Evolutionary conservation across 306 rosid species (phyloP).

Genomic region (Fragaria ananassa): DNA sequence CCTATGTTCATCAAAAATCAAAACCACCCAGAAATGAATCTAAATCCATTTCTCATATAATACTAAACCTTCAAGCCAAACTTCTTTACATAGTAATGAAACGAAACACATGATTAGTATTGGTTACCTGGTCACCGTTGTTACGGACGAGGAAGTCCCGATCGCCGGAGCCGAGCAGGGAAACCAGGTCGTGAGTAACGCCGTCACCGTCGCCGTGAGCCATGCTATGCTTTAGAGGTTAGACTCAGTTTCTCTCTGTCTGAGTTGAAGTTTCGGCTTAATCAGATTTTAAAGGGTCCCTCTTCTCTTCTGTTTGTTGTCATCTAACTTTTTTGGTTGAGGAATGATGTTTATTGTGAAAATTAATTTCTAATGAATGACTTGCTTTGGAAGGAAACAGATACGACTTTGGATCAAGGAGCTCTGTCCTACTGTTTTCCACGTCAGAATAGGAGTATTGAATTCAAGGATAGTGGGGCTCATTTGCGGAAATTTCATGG

Average conservation of each 20-base stretch:
- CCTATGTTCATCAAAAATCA: conserved; percentile 27
- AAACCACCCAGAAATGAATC: not conserved
- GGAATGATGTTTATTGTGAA: not conserved
- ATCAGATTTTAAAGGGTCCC: not conserved
- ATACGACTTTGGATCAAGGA: not conserved
- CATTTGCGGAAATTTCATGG: not conserved
- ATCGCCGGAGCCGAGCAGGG: conserved; percentile 24
- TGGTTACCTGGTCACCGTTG: conserved; percentile 34
- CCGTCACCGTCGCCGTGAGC: conserved; percentile 4
- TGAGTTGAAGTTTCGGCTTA: not conserved
- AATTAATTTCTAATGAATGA: not conserved
- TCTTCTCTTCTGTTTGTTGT: not conserved
- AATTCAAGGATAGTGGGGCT: not conserved
- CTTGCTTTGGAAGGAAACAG: not conserved
- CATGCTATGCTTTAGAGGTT: conserved; percentile 13
- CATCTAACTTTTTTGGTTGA: too few species aligned
- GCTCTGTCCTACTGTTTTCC: not conserved
- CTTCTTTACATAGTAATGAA: not conserved
- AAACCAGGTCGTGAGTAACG: conserved; percentile 19
- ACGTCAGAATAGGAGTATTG: not conserved
- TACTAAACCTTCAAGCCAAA: not conserved
- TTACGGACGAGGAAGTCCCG: conserved; percentile 33
- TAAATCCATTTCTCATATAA: not conserved
- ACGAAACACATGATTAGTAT: not conserved
- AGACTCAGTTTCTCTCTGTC: not conserved